Evolutionary conservation across 2,329 filamentous ascomycete species (phyloP).

Genomic region (Corynespora cassiicola): DNA sequence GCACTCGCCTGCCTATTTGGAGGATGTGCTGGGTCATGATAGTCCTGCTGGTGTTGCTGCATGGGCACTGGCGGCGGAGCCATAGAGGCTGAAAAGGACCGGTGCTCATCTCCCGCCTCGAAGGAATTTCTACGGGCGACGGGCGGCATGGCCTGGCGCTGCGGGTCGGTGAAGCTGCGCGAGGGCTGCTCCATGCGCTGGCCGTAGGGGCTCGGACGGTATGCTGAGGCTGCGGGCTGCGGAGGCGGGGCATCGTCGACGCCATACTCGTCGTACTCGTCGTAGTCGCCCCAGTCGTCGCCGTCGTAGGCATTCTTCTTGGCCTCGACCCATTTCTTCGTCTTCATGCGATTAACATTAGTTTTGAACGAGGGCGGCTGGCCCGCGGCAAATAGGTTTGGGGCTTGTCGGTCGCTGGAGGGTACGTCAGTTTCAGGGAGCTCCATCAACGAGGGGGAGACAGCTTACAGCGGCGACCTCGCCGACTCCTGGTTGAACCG

Average conservation of each 20-base stretch:
- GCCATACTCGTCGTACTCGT: constrained; percentile 64
- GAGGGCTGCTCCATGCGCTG: constrained; percentile 34
- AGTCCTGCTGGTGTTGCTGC: constrained; percentile 12
- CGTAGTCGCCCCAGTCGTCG: constrained; percentile 84
- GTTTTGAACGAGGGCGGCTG: constrained; percentile 72
- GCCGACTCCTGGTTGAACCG: constrained; percentile 44
- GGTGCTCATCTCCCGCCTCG: constrained; percentile 60
- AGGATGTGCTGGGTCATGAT: constrained; percentile 11
- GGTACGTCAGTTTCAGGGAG: constrained; percentile 20
- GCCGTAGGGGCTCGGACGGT: constrained; percentile 52
- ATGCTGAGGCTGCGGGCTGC: constrained; percentile 49
- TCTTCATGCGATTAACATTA: constrained; percentile 88
- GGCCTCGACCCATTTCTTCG: constrained; percentile 93
- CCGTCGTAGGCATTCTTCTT: constrained; percentile 87
- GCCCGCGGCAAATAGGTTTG: constrained; percentile 30
- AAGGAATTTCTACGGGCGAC: constrained; percentile 57
- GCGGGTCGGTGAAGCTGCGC: constrained; percentile 51
- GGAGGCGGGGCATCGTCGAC: constrained; percentile 54
- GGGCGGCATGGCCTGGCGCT: constrained; percentile 32
- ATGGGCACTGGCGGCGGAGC: constrained; percentile 20
- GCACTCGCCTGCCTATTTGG: constrained; percentile 28
- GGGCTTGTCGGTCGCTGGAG: constrained; percentile 30
- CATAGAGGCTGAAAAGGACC: constrained; percentile 53
- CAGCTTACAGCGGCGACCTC: constrained; percentile 47
- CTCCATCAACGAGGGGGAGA: not conserved